Conservation (phyloP, 345 rosid genomes). For the Citrus hindsii region DNA sequence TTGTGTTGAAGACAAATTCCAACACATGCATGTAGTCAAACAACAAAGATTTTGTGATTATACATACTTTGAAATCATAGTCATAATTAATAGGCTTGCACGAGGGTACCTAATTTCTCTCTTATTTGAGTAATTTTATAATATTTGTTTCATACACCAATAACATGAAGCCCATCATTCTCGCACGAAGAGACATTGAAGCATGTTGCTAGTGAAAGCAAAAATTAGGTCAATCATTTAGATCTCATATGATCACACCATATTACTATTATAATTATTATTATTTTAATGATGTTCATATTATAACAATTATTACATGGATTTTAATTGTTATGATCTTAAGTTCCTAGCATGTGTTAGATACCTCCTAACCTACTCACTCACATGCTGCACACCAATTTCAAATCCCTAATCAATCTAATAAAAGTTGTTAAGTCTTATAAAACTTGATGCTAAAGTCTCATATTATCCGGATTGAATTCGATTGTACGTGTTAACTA, state of each 20-base stretch:
- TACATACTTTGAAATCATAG: not conserved
- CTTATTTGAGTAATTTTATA: not conserved
- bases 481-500: not conserved
- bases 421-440: not conserved
- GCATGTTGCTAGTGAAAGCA: conserved; percentile 11
- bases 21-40: not conserved
- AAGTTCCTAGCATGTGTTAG: conserved; percentile 30
- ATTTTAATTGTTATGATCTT: not conserved
- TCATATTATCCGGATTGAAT: not conserved
- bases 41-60: not conserved
- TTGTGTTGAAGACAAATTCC: not conserved
- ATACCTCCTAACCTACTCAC: conserved; percentile 34
- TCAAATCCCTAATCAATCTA: not conserved
- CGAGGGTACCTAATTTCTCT: not conserved
- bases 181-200: conserved; percentile 16
- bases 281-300: not conserved
- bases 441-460: not conserved
- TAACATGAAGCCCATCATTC: conserved; percentile 40
- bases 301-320: not conserved
- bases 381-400: conserved; percentile 27
- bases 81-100: not conserved
- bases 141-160: conserved; percentile 15
- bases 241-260: conserved; percentile 24
- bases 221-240: conserved; percentile 31
- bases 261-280: not conserved